Conservation (phyloP, 177 flowering plant genomes). For the Telopea speciosissima region DNA sequence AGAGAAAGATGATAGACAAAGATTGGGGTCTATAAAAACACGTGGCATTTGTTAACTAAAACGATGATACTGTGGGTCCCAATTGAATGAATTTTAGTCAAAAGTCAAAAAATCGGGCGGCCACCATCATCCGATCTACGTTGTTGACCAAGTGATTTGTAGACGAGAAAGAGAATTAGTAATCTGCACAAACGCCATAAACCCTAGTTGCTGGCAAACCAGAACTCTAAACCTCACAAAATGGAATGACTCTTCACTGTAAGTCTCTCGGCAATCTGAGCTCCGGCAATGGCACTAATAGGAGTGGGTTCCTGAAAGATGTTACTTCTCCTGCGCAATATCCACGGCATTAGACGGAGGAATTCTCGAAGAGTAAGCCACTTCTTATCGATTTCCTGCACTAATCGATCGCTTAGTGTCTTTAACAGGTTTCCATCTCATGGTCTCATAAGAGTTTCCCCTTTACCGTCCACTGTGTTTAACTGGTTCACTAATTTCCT, state of each 20-base stretch:
- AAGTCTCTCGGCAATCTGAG: background rate
- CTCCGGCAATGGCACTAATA: constrained; percentile 3
- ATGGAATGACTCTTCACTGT: background rate
- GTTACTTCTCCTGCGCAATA: constrained; percentile 16
- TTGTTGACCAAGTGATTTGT: too few species aligned
- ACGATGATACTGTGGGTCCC: background rate
- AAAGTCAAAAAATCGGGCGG: background rate
- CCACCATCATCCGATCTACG: too few species aligned
- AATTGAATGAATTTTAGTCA: background rate
- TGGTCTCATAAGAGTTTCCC: constrained; percentile 5
- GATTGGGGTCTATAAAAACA: background rate
- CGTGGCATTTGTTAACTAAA: background rate
- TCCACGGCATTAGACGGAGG: constrained; percentile 9
- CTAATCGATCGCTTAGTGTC: background rate
- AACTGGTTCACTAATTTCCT: constrained; percentile 30
- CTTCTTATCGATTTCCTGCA: background rate
- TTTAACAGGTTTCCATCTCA: constrained; percentile 1
- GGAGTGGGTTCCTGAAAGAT: constrained; percentile 10
- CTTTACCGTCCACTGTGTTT: constrained; percentile 12
- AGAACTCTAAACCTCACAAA: background rate
- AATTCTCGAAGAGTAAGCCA: constrained; percentile 8
- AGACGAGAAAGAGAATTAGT: too few species aligned
- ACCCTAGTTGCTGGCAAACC: background rate
- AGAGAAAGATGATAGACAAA: background rate
- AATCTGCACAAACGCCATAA: background rate